These are phyloP conservation scores for Cyberlindnera bimundalis DNA, from an alignment of 805 yeast genomes.

Conservation along the genomic window DNA sequence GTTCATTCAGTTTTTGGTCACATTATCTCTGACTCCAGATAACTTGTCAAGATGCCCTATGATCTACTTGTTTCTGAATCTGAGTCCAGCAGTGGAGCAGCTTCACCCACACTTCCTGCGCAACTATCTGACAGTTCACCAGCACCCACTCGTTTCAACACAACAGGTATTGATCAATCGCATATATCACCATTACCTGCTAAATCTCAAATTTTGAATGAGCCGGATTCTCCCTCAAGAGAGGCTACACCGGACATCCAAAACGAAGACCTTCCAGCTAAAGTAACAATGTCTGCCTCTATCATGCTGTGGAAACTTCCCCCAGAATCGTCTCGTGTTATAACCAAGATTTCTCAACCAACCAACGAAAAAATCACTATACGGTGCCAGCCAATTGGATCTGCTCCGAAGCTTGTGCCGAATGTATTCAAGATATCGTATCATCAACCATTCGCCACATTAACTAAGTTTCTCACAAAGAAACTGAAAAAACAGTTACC, in stretches of 20 bases:
- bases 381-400: constrained; percentile 59
- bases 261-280: constrained; percentile 21
- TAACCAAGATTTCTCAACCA: constrained; percentile 15
- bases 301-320: constrained; percentile 23
- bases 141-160: neutral
- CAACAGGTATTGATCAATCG: neutral
- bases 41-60: too few species aligned
- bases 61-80: constrained; percentile 25
- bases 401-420: constrained; percentile 49
- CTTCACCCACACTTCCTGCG: constrained; percentile 7
- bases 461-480: constrained; percentile 42
- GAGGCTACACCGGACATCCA: constrained; percentile 15
- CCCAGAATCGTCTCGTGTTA: constrained; percentile 15
- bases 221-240: neutral
- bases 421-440: constrained; percentile 46
- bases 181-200: neutral
- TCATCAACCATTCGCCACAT: constrained; percentile 44
- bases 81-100: constrained; percentile 23
- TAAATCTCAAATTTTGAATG: too few species aligned
- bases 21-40: too few species aligned
- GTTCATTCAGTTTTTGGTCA: too few species aligned
- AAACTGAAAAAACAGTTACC: constrained; percentile 31
- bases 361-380: constrained; percentile 34
- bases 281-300: constrained; percentile 25
- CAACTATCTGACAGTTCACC: constrained; percentile 6